Percentiles rank a stretch among this genome's conserved stretches.
Conservation (phyloP, 257 asterid genomes). For the Solanum clarkiae region DNA sequence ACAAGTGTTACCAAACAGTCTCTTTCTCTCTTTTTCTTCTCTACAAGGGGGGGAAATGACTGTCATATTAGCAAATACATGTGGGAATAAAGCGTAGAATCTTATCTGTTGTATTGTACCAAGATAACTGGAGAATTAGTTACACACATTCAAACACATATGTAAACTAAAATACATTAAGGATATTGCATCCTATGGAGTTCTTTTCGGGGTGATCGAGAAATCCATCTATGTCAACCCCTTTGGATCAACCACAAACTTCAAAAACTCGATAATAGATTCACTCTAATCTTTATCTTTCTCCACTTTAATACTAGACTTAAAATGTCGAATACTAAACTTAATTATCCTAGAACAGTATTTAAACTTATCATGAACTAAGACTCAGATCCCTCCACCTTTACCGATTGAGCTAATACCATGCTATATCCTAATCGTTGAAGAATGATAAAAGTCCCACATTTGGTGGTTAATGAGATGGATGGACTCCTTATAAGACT, state of each 20-base stretch:
- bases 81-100: neutral
- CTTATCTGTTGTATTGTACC: neutral
- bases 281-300: neutral
- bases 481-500: too few species aligned
- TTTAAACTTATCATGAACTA: neutral
- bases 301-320: neutral
- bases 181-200: neutral
- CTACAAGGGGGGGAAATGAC: neutral
- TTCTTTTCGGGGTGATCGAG: neutral
- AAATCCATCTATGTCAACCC: neutral
- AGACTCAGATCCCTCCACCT: neutral
- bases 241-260: too few species aligned
- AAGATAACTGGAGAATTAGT: neutral
- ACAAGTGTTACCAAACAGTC: neutral
- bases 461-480: too few species aligned
- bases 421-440: neutral
- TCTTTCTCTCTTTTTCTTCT: neutral
- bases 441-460: too few species aligned
- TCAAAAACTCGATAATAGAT: neutral
- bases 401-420: neutral
- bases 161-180: neutral
- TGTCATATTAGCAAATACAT: neutral
- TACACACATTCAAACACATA: neutral
- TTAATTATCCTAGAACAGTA: neutral
- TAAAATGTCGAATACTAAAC: neutral